Evolutionary conservation across 2,329 filamentous ascomycete genomes (phyloP).

Genomic region (Beauveria varroae): DNA sequence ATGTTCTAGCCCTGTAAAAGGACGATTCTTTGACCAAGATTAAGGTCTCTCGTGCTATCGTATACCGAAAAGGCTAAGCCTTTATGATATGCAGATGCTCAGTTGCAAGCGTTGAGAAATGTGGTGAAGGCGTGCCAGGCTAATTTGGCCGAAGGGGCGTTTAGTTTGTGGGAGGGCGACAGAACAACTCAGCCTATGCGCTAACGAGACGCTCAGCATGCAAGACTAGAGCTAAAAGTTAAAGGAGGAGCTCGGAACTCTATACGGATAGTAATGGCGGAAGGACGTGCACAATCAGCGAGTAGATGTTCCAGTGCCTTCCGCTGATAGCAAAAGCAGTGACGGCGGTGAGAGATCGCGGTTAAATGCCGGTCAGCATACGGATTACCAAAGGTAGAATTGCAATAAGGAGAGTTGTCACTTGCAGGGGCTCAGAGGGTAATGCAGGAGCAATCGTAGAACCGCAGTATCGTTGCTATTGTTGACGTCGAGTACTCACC

Average conservation of each 20-base stretch:
- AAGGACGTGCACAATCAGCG: background rate
- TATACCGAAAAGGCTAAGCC: background rate
- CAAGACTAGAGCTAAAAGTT: background rate
- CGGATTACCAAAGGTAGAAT: too few relatives aligned
- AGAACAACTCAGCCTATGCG: background rate
- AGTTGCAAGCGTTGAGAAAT: background rate
- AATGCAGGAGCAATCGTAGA: slow-evolving; percentile 2
- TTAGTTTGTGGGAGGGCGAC: background rate
- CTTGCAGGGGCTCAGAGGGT: background rate
- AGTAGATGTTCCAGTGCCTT: background rate
- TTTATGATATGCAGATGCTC: background rate
- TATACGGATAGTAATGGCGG: background rate
- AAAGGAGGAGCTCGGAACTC: background rate
- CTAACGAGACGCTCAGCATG: background rate
- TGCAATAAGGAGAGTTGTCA: background rate
- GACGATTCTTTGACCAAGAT: background rate
- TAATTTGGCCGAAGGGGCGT: background rate
- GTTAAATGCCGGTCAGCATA: background rate
- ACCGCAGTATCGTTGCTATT: background rate
- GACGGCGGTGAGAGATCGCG: background rate
- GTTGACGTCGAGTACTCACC: background rate
- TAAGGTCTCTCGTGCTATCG: background rate
- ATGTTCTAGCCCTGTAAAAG: background rate
- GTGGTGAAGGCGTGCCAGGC: background rate
- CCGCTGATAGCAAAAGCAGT: background rate